Conservation (phyloP, 2,329 filamentous ascomycete species). For the Paracamarosporium sp. region DNA sequence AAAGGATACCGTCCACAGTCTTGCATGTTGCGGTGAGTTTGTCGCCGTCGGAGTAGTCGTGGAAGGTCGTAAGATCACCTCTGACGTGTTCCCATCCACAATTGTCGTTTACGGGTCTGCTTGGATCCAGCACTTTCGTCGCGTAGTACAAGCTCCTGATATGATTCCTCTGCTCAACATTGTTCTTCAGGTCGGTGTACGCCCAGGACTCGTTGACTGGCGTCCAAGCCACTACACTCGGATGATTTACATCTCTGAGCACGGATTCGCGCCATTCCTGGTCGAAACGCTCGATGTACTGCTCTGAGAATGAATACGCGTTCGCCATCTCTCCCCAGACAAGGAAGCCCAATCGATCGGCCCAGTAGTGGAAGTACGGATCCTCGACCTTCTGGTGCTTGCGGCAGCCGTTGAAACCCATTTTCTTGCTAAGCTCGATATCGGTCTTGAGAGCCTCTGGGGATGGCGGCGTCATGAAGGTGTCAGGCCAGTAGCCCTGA, state of each 20-base stretch:
- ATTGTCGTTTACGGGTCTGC: constrained; percentile 72
- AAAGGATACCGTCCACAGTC: constrained; percentile 61
- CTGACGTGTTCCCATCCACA: constrained; percentile 74
- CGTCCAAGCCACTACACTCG: constrained; percentile 70
- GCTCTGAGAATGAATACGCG: constrained; percentile 66
- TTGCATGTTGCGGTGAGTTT: constrained; percentile 63
- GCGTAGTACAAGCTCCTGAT: constrained; percentile 68
- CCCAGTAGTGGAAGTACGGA: constrained; percentile 67
- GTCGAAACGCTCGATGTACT: constrained; percentile 67
- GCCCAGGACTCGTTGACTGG: constrained; percentile 71
- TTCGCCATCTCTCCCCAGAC: constrained; percentile 72
- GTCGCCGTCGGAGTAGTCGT: constrained; percentile 69
- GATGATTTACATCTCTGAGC: constrained; percentile 69
- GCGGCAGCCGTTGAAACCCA: constrained; percentile 70
- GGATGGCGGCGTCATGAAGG: constrained; percentile 65
- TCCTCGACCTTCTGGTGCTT: constrained; percentile 72
- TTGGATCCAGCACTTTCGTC: constrained; percentile 70
- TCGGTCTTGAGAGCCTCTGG: constrained; percentile 56
- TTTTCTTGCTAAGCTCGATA: constrained; percentile 63
- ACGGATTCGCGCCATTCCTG: constrained; percentile 70
- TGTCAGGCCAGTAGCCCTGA: constrained; percentile 69
- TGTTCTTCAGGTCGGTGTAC: constrained; percentile 64
- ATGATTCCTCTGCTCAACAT: constrained; percentile 67
- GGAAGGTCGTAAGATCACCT: constrained; percentile 71
- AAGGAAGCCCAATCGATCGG: constrained; percentile 65